These are phyloP conservation scores for Chlorella sp. DNA, from an alignment of 139 green algal species.

Conservation along the genomic window DNA sequence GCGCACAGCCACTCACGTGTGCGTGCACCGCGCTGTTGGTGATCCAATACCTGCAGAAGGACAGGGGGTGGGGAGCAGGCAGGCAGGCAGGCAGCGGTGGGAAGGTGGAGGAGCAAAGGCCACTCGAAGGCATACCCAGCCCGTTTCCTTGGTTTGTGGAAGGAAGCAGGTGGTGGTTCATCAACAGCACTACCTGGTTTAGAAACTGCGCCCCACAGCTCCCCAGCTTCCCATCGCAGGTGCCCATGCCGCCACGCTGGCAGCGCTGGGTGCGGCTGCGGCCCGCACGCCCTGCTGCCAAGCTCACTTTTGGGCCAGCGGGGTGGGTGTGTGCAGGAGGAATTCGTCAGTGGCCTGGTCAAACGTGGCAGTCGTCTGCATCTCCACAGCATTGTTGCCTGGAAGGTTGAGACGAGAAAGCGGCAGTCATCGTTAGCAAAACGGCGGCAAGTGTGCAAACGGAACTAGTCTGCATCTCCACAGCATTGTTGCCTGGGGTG, in stretches of 20 bases:
- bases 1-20: not conserved
- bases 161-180: too few species aligned
- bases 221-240: too few species aligned
- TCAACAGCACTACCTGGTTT: too few species aligned
- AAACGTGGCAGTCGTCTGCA: constrained; percentile 88
- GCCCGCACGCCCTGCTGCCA: too few species aligned
- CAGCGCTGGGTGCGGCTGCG: not conserved
- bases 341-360: constrained; percentile 65
- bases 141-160: too few species aligned
- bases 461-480: too few species aligned
- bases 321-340: constrained; percentile 79
- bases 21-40: constrained; percentile 90
- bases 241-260: too few species aligned
- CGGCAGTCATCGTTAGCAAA: too few species aligned
- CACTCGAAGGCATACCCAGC: not conserved
- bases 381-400: constrained; percentile 96
- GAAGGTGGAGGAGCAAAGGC: not conserved
- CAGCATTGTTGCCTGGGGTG: too few species aligned
- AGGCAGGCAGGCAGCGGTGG: not conserved
- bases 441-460: too few species aligned
- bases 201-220: not conserved
- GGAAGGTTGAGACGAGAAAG: not conserved
- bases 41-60: constrained; percentile 80
- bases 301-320: constrained; percentile 69
- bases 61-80: not conserved